Evolutionary conservation across 257 asterid genomes (phyloP), one percentile per base, ranked within the genome.

Genomic region (Lithospermum erythrorhizon): DNA sequence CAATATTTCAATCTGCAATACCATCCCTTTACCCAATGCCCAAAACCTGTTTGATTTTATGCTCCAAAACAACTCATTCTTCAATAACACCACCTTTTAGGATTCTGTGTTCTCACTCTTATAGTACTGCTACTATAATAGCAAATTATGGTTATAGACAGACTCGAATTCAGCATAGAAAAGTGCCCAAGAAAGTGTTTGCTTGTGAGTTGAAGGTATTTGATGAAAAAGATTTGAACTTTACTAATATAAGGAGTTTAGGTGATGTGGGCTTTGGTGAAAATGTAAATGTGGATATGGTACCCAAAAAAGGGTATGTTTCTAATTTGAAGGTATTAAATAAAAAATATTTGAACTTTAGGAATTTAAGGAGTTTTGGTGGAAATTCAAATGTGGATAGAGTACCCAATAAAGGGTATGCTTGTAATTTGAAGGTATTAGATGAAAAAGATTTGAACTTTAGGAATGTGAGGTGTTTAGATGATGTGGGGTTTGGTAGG

Each of bases 391-490:
- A 70, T 24, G 60, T 32, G 60, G 29, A 64, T 51, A 62, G 21
- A 37, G 47, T 65, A 58, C 29, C 29, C 29, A 25, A 25, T 20
- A 80, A 77, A 71, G 71, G 84, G 87, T 86, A 76, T 71, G 80
- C 94, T 0, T 77, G 74, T 35, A 35, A 35, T 35, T 35, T 35
- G 45, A 35, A 35, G 14, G 45, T 35, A 35, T 35, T 35, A 7
- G 45, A 2, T 6, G 7, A 35, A 35, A 5, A 35, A 8, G 45
- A 35, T 35, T 35, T 35, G 45, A 5, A 35, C 13, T 35, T 35
- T 35, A 35, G 11, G 13, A 35, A 10, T 35, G 9, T 7, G 14
- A 35, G 45, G 45, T 6, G 14, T 35, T 8, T 35, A 35, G 45
- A 6, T 35, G 45, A 35, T 35, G 32, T 27, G 32, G 32, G 32